Percentiles rank a stretch among this genome's conserved stretches.
Conservation (phyloP, 176 grass and related monocot genomes). For the Oryza glaberrima region DNA sequence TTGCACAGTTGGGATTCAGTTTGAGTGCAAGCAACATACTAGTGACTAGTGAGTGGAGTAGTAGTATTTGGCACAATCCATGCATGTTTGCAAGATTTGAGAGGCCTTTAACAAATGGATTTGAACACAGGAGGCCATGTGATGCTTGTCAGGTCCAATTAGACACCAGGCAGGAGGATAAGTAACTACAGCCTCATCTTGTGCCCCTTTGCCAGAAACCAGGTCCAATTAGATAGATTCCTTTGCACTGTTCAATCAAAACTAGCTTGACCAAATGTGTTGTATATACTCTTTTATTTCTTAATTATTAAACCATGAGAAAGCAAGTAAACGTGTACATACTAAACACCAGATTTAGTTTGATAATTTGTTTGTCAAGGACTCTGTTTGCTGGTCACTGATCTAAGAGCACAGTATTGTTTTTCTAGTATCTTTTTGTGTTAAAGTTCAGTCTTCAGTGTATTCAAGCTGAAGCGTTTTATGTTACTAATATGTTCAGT, state of each 20-base stretch:
- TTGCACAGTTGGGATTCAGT: slow-evolving; percentile 12
- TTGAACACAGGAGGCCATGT: slow-evolving; percentile 45
- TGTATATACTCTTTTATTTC: neutral
- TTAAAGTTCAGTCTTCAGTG: slow-evolving; percentile 16
- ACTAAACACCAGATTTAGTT: slow-evolving; percentile 18
- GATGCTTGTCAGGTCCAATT: slow-evolving; percentile 26
- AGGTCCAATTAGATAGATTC: slow-evolving; percentile 32
- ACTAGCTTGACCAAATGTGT: neutral
- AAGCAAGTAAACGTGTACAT: slow-evolving; percentile 16
- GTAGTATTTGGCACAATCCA: slow-evolving; percentile 34
- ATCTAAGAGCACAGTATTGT: neutral
- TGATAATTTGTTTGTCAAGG: slow-evolving; percentile 4
- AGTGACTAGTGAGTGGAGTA: neutral
- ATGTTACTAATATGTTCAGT: neutral
- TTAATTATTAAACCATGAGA: neutral
- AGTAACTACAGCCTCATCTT: slow-evolving; percentile 26
- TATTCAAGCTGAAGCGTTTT: slow-evolving; percentile 1
- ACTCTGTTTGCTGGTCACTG: slow-evolving; percentile 27
- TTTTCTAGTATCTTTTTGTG: neutral
- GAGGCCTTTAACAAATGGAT: slow-evolving; percentile 44
- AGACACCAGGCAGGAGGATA: slow-evolving; percentile 13
- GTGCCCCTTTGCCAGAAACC: slow-evolving; percentile 18
- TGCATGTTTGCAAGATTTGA: slow-evolving; percentile 49
- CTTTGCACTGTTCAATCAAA: slow-evolving; percentile 1
- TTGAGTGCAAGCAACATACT: slow-evolving; percentile 27